phyloP scores from a whole-genome alignment of 768 basidiomycete species.

The Lentinula sp. region DNA sequence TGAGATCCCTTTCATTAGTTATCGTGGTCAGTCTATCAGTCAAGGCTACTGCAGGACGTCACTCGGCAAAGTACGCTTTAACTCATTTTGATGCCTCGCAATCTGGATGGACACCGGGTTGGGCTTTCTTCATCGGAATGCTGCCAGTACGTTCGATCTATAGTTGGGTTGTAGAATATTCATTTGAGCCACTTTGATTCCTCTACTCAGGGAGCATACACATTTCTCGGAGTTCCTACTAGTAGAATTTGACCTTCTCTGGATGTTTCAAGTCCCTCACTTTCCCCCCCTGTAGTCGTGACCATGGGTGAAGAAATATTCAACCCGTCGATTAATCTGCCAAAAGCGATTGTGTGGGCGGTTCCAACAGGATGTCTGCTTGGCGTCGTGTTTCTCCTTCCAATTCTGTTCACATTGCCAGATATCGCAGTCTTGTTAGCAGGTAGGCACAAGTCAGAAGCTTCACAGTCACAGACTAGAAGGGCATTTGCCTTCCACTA shows the following conservation, averaged over 20 bases:
- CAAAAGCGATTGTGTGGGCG: constrained; percentile 47
- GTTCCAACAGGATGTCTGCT: constrained; percentile 45
- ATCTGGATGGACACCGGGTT: constrained; percentile 65
- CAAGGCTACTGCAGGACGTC: constrained; percentile 51
- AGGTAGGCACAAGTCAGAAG: constrained; percentile 24
- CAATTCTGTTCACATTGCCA: constrained; percentile 61
- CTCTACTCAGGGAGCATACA: background rate
- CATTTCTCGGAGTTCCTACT: background rate
- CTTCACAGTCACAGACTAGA: background rate
- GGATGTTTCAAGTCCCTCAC: background rate
- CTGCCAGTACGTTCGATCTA: constrained; percentile 36
- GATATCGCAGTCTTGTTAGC: constrained; percentile 46
- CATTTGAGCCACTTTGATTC: background rate
- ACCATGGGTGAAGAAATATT: constrained; percentile 68
- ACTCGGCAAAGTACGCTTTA: constrained; percentile 49
- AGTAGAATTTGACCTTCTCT: background rate
- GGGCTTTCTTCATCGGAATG: constrained; percentile 65
- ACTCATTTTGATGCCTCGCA: constrained; percentile 53
- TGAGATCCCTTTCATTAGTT: too few species aligned
- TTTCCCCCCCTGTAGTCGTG: constrained; percentile 32
- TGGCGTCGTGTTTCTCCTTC: constrained; percentile 53
- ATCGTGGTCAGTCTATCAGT: constrained; percentile 50
- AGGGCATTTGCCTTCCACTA: background rate
- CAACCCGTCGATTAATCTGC: constrained; percentile 48
- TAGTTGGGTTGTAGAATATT: background rate